Conservation (phyloP, 2,329 filamentous ascomycete genomes). For the Ascochyta viciae-villosae region DNA sequence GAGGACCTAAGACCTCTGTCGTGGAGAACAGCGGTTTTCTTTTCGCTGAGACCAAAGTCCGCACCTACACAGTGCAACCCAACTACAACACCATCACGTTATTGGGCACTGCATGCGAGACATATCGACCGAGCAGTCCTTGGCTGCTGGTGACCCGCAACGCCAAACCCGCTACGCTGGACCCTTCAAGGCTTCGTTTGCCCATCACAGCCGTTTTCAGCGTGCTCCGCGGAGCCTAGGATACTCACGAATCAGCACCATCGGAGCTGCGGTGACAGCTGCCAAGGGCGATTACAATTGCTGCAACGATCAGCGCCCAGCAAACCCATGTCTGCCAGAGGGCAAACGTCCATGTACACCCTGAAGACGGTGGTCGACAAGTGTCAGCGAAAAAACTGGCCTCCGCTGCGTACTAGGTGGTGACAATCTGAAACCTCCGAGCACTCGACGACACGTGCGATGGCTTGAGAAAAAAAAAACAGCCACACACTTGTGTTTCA, state of each 20-base stretch:
- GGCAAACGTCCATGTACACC: constrained; percentile 1
- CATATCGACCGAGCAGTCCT: constrained; percentile 37
- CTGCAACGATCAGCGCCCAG: constrained; percentile 7
- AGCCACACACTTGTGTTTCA: constrained; percentile 20
- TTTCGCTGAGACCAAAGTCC: constrained; percentile 13
- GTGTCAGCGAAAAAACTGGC: constrained; percentile 11
- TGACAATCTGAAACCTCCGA: constrained; percentile 22
- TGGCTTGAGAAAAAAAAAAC: constrained; percentile 6
- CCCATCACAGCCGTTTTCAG: constrained; percentile 23
- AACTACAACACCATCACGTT: constrained; percentile 27
- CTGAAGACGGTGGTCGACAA: constrained; percentile 5
- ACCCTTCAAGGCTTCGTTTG: constrained; percentile 26
- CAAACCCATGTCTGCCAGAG: constrained; percentile 4
- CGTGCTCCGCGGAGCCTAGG: constrained; percentile 12
- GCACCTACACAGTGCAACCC: constrained; percentile 36
- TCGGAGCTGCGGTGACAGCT: constrained; percentile 4
- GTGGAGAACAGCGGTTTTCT: constrained; percentile 1
- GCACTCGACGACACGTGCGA: constrained; percentile 24
- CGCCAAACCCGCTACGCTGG: constrained; percentile 33
- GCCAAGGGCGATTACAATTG: constrained; percentile 10
- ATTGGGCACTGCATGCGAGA: constrained; percentile 42
- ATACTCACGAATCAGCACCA: constrained; percentile 7
- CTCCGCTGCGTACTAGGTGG: constrained; percentile 18
- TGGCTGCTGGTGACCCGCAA: constrained; percentile 26
- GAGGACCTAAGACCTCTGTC: background rate